Evolutionary conservation across 1,284 basidiomycete genomes (phyloP).

Genomic region (Leccinum griseonigrum): DNA sequence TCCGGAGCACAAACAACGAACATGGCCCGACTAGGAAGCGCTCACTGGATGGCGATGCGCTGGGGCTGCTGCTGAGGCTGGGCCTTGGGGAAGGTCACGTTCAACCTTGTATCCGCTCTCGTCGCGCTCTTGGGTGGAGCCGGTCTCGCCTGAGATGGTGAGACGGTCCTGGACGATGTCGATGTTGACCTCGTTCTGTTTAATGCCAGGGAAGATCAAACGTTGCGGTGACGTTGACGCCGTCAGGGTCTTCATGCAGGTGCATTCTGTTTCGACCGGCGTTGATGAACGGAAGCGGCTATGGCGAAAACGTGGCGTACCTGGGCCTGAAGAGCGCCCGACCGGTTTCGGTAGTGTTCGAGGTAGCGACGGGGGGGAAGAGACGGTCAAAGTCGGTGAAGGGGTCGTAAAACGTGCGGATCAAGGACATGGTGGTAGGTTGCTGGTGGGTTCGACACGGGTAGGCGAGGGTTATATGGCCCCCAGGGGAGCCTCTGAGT

Average conservation of each 20-base stretch:
- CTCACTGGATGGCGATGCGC: constrained; percentile 36
- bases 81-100: constrained; percentile 43
- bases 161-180: constrained; percentile 44
- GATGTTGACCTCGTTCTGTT: constrained; percentile 41
- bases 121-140: constrained; percentile 33
- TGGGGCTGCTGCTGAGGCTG: constrained; percentile 35
- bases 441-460: not conserved
- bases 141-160: constrained; percentile 45
- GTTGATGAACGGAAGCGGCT: not conserved
- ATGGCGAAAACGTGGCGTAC: constrained; percentile 11
- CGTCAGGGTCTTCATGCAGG: constrained; percentile 40
- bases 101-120: constrained; percentile 47
- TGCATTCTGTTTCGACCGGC: constrained; percentile 40
- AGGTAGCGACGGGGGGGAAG: constrained; percentile 27
- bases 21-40: not conserved
- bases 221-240: constrained; percentile 43
- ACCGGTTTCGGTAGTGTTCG: constrained; percentile 7
- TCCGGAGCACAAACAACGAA: not conserved
- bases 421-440: constrained; percentile 31
- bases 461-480: not conserved
- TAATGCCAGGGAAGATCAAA: constrained; percentile 52
- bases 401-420: constrained; percentile 45
- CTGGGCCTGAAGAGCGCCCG: constrained; percentile 27
- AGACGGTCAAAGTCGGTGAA: constrained; percentile 51
- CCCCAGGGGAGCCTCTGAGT: not conserved